Evolutionary conservation across 169 alveolate genomes (phyloP), one percentile per base, ranked within the genome.

Genomic region (Plasmodium sp.): DNA sequence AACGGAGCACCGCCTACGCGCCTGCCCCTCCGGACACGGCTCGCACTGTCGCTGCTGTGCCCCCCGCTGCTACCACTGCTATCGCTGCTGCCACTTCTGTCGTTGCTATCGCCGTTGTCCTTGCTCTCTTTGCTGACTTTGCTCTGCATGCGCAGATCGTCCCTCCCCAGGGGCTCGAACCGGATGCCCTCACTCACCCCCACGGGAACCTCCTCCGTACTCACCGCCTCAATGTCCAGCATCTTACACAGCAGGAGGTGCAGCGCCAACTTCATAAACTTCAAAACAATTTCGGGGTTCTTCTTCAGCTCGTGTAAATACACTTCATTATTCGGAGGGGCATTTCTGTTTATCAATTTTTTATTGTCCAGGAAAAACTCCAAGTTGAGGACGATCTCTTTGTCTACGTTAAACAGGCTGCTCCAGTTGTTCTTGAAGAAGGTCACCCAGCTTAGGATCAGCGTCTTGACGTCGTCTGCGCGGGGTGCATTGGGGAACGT

Each of bases 351-450:
- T 80, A 90, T 39, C 54, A 90, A 22, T 41, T 90, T 90, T 43
- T 90, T 90, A 39, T 79, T 90, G 43, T 90, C 94, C 56, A 90
- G 73, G 83, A 90, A 90, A 67, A 90, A 90, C 48, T 90, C 94
- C 22, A 90, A 67, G 10, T 81, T 79, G 12, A 90, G 77, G 73
- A 90, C 74, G 3, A 90, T 82, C 14, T 90, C 94, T 48, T 90
- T 90, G 39, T 90, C 94, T 14, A 90, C 71, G 62, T 43, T 81
- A 18, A 90, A 90, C 41, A 90, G 51, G n/a, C 18, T 3, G 36
- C 67, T 72, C 94, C 94, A 90, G 77, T 90, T 90, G 0, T 62
- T 43, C 56, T 81, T 79, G 74, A 90, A 90, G 83, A 90, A 90
- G 16, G 67, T 45, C 3, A 80, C 88, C 94, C 94, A 90, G 39